Base-by-base conservation (phyloP, 306 rosid genomes). In the Lathyrus aphaca region DNA sequence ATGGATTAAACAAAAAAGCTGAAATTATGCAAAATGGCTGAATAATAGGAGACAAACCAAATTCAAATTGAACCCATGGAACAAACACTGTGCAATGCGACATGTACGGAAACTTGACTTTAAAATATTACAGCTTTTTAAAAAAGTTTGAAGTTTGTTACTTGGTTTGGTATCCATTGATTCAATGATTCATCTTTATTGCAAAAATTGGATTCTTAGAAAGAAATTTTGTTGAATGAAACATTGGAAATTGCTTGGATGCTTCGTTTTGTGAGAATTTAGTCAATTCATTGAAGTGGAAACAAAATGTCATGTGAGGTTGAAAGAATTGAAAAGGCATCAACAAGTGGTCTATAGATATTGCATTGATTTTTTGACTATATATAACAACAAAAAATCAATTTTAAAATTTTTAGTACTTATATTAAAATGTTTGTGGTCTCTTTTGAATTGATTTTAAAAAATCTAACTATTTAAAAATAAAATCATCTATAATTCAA, bases 161-260 rank as follows among this genome's bases (percentile, higher is more conserved):
- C 63, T 12, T 68, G 32, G 60, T 44, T 62, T 46, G 61, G 44
- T 51, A 53, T 45, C 5, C 46, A 54, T 32, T 78, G 45, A 40
- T 40, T 56, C 46, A 54, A 23, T 78, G 38, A 40, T 40, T 56
- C 64, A 68, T 66, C 42, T 29, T 73, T 64, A 37, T 66, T 13
- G 77, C 70, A 57, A 66, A 78, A 74, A 65, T 64, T 49, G 66
- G 54, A 27, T 6, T 64, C 71, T 9, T 3, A 59, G 2, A 51
- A 66, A 45, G 50, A 32, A 61, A 74, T 56, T 1, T 57, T 38
- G 75, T 68, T 23, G 16, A 71, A 57, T 6, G 6, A n/a, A 54
- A 68, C 66, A 12, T 69, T 25, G 83, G 89, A 88, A 86, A 68
- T 74, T 80, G 82, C 63, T 49, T 15, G 82, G 84, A 82, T 75